A percentile compares a stretch with the other conserved stretches of the same genome.
These are phyloP conservation scores for Fraxinus nigra DNA, from an alignment of 305 asterid species.

Conservation along the genomic window DNA sequence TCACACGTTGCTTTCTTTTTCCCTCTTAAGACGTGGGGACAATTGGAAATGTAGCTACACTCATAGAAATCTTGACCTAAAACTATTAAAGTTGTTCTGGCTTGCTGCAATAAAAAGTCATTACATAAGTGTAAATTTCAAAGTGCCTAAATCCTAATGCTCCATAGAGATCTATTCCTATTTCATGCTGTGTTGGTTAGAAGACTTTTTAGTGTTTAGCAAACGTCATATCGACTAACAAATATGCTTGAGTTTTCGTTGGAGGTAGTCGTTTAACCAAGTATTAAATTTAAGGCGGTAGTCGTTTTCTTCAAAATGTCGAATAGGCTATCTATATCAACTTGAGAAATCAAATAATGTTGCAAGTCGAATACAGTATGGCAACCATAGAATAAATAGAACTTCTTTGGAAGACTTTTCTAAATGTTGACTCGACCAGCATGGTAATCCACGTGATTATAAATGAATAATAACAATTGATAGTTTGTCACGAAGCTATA, in stretches of 20 bases:
- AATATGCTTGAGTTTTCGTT: neutral
- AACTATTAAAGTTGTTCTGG: neutral
- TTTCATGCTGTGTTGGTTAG: neutral
- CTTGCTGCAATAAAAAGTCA: neutral
- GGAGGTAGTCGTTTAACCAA: neutral
- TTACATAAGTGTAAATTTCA: neutral
- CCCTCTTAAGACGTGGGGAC: neutral
- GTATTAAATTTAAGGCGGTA: neutral
- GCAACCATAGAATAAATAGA: neutral
- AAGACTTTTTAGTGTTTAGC: neutral
- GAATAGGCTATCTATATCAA: neutral
- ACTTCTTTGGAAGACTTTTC: neutral
- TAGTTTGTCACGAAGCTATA: too few relatives aligned
- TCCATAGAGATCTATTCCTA: neutral
- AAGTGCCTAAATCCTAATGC: neutral
- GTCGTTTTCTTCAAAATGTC: neutral
- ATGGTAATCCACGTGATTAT: too few relatives aligned
- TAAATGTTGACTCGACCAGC: too few relatives aligned
- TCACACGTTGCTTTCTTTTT: neutral
- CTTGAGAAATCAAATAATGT: neutral
- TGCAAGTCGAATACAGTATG: neutral
- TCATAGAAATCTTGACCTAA: neutral
- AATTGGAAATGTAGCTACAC: neutral
- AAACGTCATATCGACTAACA: neutral
- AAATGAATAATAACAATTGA: too few relatives aligned